phyloP scores from a whole-genome alignment of 805 yeast genomes.

The Nakazawaea populi region DNA sequence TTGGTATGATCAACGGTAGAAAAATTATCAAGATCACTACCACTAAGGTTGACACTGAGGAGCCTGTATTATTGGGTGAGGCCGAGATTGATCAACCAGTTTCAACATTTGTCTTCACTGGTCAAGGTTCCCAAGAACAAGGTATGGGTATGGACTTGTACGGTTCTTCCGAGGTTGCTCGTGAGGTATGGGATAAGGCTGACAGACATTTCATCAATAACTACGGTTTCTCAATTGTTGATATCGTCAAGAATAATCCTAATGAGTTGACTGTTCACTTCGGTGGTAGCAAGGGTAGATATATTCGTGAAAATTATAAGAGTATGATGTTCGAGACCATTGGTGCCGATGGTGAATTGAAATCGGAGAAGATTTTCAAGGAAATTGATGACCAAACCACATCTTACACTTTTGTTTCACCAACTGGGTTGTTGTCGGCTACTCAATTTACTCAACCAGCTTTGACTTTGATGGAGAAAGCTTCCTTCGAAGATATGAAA shows the following conservation, averaged over 20 bases:
- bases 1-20: constrained; percentile 99
- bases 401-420: constrained; percentile 84
- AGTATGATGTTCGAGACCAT: constrained; percentile 97
- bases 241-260: constrained; percentile 94
- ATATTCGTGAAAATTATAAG: constrained; percentile 88
- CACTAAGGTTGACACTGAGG: constrained; percentile 72
- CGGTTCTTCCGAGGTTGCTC: constrained; percentile 84
- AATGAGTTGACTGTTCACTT: constrained; percentile 92
- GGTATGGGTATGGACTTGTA: constrained; percentile 99
- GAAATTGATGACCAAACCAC: constrained; percentile 77
- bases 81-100: constrained; percentile 99
- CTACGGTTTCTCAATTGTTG: constrained; percentile 95
- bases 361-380: constrained; percentile 93
- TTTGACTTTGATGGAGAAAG: constrained; percentile 97
- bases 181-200: constrained; percentile 96
- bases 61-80: constrained; percentile 80
- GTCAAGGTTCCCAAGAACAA: constrained; percentile 99
- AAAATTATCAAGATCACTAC: constrained; percentile 93
- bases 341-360: constrained; percentile 74
- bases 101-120: constrained; percentile 95
- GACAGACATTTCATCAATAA: constrained; percentile 87
- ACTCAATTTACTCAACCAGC: constrained; percentile 99
- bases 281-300: constrained; percentile 97
- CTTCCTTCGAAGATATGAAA: constrained; percentile 96
- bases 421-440: constrained; percentile 92